Evolutionary conservation across 805 yeast species (phyloP), one percentile per base, ranked within the genome.

Genomic region (Ogataea zsoltii): DNA sequence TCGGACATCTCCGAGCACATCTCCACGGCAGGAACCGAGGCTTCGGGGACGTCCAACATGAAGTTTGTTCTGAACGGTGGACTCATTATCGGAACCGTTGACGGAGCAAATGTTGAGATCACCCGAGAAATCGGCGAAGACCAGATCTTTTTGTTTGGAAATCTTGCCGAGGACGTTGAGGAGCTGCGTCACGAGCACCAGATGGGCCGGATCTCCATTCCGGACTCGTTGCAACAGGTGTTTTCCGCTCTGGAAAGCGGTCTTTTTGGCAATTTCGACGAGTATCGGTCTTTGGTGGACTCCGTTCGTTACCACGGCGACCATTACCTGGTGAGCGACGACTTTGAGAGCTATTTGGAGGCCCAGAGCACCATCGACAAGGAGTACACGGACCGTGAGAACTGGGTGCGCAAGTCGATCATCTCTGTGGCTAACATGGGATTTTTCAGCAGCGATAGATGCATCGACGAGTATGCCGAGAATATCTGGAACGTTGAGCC

Each of bases 11-110:
- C 94, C 38, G 94, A 90, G 70, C 97, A 90, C 70, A 90, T 90
- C 55, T 90, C 97, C 12, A 90, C 97, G 34, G 97, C 97, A 7
- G 97, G 97, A 57, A 90, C 97, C 23, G 97, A 90, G 66, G 97
- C 96, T 17, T 85, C 95, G 0, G 97, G 97, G 62, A 90, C 97
- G 28, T 87, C 96, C 29, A 90, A 90, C 72, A 90, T 90, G 97
- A 90, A 90, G 71, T 90, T 90, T 64, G 96, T 89, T 18, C 73
- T 90, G 69, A 90, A 89, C 62, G 97, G 97, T 68, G 97, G 97
- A 41, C 77, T 90, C 53, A 87, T 90, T 56, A 83, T 90, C 53
- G 97, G 97, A 65, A 91, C 97, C 11, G 96, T 90, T 54, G 97
- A 90, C 63, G 97, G 97, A 62, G 97, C 97, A 52, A 90, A 91